These are phyloP conservation scores for Quercus gilva DNA, from an alignment of 306 rosid species.

Conservation along the genomic window DNA sequence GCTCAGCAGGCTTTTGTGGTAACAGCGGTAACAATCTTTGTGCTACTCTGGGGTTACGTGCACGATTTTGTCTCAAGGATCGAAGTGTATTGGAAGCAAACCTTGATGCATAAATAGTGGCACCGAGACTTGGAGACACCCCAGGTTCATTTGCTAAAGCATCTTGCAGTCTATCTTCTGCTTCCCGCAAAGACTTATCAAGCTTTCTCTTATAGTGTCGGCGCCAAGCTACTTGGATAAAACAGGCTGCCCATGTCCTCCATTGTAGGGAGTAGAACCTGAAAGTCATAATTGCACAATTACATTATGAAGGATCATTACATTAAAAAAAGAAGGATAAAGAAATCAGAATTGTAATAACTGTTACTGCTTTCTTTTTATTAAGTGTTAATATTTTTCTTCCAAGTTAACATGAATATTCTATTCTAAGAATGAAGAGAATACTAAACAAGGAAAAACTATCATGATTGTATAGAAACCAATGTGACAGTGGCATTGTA, in stretches of 20 bases:
- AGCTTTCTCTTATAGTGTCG: conserved; percentile 49
- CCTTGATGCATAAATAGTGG: conserved; percentile 43
- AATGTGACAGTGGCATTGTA: no score
- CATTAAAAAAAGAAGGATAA: background rate
- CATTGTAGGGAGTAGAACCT: conserved; percentile 83
- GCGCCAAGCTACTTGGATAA: conserved; percentile 78
- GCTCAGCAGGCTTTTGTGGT: no score
- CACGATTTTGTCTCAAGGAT: conserved; percentile 15
- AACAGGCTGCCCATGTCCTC: conserved; percentile 75
- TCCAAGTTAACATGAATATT: no score
- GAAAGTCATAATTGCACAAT: background rate
- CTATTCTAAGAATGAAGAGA: no score
- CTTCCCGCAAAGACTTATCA: conserved; percentile 34
- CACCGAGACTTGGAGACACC: conserved; percentile 31
- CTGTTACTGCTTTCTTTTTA: background rate
- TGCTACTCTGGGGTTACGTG: no score
- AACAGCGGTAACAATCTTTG: no score
- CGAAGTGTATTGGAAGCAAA: conserved; percentile 44
- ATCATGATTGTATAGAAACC: no score
- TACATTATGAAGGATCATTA: background rate
- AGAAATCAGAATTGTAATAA: background rate
- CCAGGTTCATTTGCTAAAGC: conserved; percentile 37
- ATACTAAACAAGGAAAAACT: no score
- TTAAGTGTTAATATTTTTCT: no score
- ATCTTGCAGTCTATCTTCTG: conserved; percentile 38